Base-by-base conservation (phyloP, 768 basidiomycete genomes). In the Daedalea quercina region DNA sequence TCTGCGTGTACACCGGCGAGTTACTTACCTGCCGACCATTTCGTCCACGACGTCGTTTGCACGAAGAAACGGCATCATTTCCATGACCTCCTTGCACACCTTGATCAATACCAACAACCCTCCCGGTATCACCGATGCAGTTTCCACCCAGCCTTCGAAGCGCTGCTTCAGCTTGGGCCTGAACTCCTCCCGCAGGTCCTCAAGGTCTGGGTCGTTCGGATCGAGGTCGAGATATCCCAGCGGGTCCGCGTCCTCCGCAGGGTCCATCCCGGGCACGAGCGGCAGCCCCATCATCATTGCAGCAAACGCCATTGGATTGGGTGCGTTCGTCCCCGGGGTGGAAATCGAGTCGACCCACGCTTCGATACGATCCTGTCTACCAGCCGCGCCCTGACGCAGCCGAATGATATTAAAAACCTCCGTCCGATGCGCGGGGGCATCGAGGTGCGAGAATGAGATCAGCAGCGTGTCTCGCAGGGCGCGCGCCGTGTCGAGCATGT, bases 271-370 rank as follows among this genome's bases (percentile, higher is more conserved):
- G 0, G 69, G 70, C 2, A 71, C 66, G 9, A 75, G 49, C 1
- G 77, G 75, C 20, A 80, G 51, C 1, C 79, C 79, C 63, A 83
- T 79, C 74, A 86, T 77, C 74, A 84, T 76, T 15, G 82, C 82
- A 0, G 84, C 82, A 49, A 85, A 75, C 2, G 81, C 75, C 73
- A 84, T 73, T 1, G 81, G 80, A 54, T 78, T 70, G 28, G 76
- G 47, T 1, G 67, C 61, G 2, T 65, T 62, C 9, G 63, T 51
- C 1, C 66, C 66, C 0, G 74, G 73, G 0, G 81, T 76, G 12
- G 68, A 54, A 9, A 80, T 64, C 12, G 69, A 66, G 33, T 79
- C 78, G 9, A 76, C 75, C 82, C 81, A 85, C 8, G 66, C 63
- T 50, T 76, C 70, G 3, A 83, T 63, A 41, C 81, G 76, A 1